These are phyloP conservation scores for Orbilia brochopaga DNA, from an alignment of 2,329 filamentous ascomycete genomes.

Conservation along the genomic window DNA sequence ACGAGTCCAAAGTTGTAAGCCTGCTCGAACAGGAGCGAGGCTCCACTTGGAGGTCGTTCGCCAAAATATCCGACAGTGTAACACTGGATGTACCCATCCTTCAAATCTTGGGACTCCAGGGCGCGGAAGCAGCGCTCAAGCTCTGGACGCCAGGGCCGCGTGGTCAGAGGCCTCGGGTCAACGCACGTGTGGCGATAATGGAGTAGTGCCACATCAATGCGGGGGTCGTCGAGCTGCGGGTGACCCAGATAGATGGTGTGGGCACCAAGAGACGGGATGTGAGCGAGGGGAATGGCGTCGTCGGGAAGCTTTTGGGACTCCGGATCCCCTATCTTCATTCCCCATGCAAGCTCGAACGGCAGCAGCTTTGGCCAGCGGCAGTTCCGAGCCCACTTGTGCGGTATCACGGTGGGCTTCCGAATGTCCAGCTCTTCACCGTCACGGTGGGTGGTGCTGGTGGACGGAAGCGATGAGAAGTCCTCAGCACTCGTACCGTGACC, in stretches of 20 bases:
- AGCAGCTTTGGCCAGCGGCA: not conserved
- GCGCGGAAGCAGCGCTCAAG: slow-evolving; percentile 15
- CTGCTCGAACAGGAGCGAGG: slow-evolving; percentile 10
- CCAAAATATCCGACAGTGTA: slow-evolving; percentile 24
- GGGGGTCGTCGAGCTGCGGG: not conserved
- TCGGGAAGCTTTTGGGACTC: not conserved
- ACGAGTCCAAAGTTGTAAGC: slow-evolving; percentile 26
- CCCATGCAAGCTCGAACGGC: not conserved
- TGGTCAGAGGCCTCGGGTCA: slow-evolving; percentile 6
- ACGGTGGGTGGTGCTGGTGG: not conserved
- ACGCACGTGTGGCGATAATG: slow-evolving; percentile 4
- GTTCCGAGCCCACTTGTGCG: not conserved
- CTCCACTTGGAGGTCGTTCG: not conserved
- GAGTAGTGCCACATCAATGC: not conserved
- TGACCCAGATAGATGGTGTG: not conserved
- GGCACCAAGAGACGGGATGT: not conserved
- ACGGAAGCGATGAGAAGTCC: no score
- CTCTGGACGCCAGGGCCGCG: slow-evolving; percentile 27
- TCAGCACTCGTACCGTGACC: no score
- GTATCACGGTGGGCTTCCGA: not conserved
- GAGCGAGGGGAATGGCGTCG: no score
- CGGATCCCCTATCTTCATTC: not conserved
- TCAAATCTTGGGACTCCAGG: not conserved
- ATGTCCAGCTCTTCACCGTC: not conserved
- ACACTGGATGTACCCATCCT: slow-evolving; percentile 11